Evolutionary conservation across 1,284 basidiomycete genomes (phyloP), one percentile per base, ranked within the genome.

Genomic region (Mycena citricolor): DNA sequence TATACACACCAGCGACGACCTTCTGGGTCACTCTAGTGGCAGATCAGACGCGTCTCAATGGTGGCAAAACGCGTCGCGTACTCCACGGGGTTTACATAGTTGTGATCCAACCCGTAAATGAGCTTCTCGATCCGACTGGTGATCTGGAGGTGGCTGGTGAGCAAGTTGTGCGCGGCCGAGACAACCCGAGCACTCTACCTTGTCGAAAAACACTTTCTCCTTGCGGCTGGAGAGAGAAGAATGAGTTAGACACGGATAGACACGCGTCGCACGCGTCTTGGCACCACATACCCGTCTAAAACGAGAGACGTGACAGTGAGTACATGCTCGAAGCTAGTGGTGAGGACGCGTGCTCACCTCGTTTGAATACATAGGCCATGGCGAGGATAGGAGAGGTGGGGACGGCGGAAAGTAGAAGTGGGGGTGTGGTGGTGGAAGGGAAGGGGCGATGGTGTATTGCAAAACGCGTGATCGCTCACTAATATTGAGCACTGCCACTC

Each of bases 81-180:
- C 86, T 97, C 91, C 45, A 97, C 91, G 11, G 97, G 89, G 63
- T 97, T 93, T 39, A 99, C 86, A 59, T 92, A 90, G 62, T 94
- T 86, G 57, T 81, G 76, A 68, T 99, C 95, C 24, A 99, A 83
- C 51, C 97, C 95, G 64, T 98, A 99, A 61, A 93, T 97, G 16
- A 99, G 83, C 73, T 99, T 99, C 64, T 86, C 83, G 61, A 99
- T 90, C 57, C 94, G 76, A 21, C 90, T 84, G 4, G 90, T 93
- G 65, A 94, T 94, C 88, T 91, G 47, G 54, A 14, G 8, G 37
- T 34, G 52, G 43, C 56, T 51, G 30, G 55, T 52, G 52, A 44
- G 40, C 44, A n/a, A n/a, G 33, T 45, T 6, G 37, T 40, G 39
- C 47, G 37, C 47, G 50, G 39, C 35, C 43, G 30, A 24, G 32